Conservation (phyloP, 2,329 filamentous ascomycete genomes). For the Microdochium nivale region DNA sequence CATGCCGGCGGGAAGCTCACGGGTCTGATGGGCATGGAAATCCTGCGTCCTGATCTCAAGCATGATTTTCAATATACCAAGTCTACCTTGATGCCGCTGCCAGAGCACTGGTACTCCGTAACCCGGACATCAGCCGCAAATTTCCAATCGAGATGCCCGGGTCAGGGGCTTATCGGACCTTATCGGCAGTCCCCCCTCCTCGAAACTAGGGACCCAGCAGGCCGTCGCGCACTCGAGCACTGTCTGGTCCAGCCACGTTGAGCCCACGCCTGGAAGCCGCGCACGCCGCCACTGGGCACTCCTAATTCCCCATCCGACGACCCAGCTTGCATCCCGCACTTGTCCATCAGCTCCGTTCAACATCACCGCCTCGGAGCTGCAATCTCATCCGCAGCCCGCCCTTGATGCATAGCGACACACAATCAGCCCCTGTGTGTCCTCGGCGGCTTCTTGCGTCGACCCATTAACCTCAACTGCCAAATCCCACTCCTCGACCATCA, state of each 20-base stretch:
- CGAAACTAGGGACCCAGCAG: not conserved
- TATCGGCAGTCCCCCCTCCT: not conserved
- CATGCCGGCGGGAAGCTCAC: too few species aligned
- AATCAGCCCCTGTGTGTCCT: not conserved
- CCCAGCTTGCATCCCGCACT: too few species aligned
- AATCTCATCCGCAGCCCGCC: not conserved
- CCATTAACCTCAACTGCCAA: not conserved
- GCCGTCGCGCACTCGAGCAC: too few species aligned
- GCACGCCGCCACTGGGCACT: not conserved
- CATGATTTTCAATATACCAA: too few species aligned
- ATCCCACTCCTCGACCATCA: not conserved
- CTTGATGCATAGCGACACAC: not conserved
- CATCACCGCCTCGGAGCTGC: not conserved
- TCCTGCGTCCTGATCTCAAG: too few species aligned
- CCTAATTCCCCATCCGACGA: too few species aligned
- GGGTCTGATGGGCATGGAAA: too few species aligned
- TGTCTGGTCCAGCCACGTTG: not conserved
- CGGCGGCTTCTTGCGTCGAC: constrained; percentile 7
- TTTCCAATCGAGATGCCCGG: not conserved
- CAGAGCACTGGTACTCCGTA: too few species aligned
- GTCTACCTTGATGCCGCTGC: too few species aligned
- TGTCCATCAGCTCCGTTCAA: not conserved
- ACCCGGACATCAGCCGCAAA: not conserved
- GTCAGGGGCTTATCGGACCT: not conserved
- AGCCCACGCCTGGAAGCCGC: too few species aligned